Evolutionary conservation across 2,329 filamentous ascomycete species (phyloP), one percentile per base, ranked within the genome.

Genomic region (Stagonosporopsis cucurbitacearum): DNA sequence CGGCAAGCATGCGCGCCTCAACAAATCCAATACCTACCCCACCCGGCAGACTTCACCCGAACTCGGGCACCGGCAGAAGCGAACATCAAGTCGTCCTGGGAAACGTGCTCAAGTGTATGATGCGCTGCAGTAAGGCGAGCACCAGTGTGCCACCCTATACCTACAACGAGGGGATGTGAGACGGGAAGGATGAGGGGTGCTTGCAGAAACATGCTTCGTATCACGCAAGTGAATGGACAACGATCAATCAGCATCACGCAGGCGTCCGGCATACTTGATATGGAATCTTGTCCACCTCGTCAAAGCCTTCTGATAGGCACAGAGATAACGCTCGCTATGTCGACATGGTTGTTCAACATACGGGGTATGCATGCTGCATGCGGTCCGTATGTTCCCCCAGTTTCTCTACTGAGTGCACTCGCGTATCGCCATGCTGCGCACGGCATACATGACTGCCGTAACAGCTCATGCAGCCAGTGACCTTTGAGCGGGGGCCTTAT

Each of bases 1-100:
- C 40, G 42, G 26, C 54, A 60, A 60, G 60, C 64, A 58, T 54
- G 53, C 44, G 53, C 41, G 28, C 49, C 60, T 58, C 64, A 68
- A 66, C 64, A 65, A 63, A 65, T 62, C 39, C 15, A 57, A 4
- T 8, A 20, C 42, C 44, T 8, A 20, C 42, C 44, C 44, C 51
- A 36, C 54, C 59, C 54, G 52, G 52, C 52, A 23, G 11, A 33
- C 9, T 11, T 28, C 35, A 30, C 28, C 35, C 44, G 46, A 26
- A 4, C 39, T 13, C 20, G 25, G 37, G 44, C 46, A 55, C 51
- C 57, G 56, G 43, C 49, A 32, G 15, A 26, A 20, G 33, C 44
- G 17, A 23, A 37, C 37, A 48, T 44, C 11, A 19, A 13, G 15
- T 37, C 26, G n/a, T 39, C 11, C 11, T 35, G n/a, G 6, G 4